phyloP scores from a whole-genome alignment of 805 yeast species.

The Cyberlindnera samutprakarnensis region DNA sequence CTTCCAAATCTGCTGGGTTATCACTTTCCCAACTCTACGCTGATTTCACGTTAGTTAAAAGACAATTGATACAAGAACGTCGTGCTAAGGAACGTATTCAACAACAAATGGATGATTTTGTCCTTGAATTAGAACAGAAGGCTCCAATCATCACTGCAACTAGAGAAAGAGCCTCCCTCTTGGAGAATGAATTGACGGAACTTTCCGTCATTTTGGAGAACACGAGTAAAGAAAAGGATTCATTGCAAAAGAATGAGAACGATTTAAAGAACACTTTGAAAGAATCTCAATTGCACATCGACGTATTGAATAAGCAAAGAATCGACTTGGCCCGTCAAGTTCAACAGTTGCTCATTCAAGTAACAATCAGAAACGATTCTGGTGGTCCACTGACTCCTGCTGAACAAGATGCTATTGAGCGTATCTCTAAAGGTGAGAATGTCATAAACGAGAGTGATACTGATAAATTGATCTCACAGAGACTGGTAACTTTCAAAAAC shows the following conservation, averaged over 20 bases:
- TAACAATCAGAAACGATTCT: slow-evolving; percentile 48
- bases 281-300: slow-evolving; percentile 27
- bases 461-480: slow-evolving; percentile 59
- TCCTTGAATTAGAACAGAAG: slow-evolving; percentile 68
- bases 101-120: slow-evolving; percentile 59
- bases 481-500: slow-evolving; percentile 63
- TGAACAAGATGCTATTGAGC: slow-evolving; percentile 59
- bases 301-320: slow-evolving; percentile 46
- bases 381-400: slow-evolving; percentile 53
- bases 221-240: slow-evolving; percentile 41
- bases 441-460: slow-evolving; percentile 50
- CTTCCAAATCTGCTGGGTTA: slow-evolving; percentile 39
- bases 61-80: slow-evolving; percentile 60
- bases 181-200: slow-evolving; percentile 51
- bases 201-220: slow-evolving; percentile 49
- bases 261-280: slow-evolving; percentile 18
- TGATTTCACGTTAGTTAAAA: slow-evolving; percentile 57
- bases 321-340: slow-evolving; percentile 77
- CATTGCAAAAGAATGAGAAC: slow-evolving; percentile 22
- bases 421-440: slow-evolving; percentile 31
- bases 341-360: slow-evolving; percentile 62
- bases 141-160: slow-evolving; percentile 70
- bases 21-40: slow-evolving; percentile 60
- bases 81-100: slow-evolving; percentile 66
- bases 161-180: slow-evolving; percentile 45